A percentile compares a stretch with the other conserved stretches of the same genome.
These are phyloP conservation scores for Stagonosporopsis vannaccii DNA, from an alignment of 2,329 filamentous ascomycete genomes.

Conservation along the genomic window DNA sequence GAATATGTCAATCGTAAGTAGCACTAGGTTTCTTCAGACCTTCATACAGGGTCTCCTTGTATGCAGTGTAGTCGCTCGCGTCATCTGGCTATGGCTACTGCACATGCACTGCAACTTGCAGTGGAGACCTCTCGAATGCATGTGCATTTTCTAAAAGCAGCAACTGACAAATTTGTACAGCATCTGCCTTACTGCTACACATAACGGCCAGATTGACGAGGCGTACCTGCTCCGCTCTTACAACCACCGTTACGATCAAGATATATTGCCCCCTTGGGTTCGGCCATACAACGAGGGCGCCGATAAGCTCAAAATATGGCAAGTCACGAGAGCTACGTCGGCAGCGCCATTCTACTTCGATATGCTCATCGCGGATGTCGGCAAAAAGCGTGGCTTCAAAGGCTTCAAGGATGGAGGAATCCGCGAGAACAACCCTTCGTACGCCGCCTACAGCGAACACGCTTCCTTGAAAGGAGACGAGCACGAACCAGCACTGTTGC, in stretches of 20 bases:
- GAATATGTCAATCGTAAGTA: slow-evolving; percentile 50
- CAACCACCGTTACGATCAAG: slow-evolving; percentile 53
- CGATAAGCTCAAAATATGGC: slow-evolving; percentile 58
- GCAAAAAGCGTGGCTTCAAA: slow-evolving; percentile 42
- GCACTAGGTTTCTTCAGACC: too few relatives aligned
- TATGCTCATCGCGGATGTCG: slow-evolving; percentile 55
- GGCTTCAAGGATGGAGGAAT: slow-evolving; percentile 61
- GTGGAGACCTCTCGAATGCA: too few relatives aligned
- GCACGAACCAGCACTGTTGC: slow-evolving; percentile 53
- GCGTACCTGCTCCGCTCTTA: slow-evolving; percentile 59
- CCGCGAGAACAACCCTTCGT: slow-evolving; percentile 59
- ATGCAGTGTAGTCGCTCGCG: too few relatives aligned
- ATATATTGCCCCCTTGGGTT: slow-evolving; percentile 54
- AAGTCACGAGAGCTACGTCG: slow-evolving; percentile 61
- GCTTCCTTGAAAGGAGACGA: slow-evolving; percentile 55
- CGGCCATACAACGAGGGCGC: slow-evolving; percentile 58
- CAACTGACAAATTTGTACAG: slow-evolving; percentile 13
- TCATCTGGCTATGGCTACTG: too few relatives aligned
- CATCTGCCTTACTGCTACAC: slow-evolving; percentile 59
- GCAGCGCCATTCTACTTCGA: slow-evolving; percentile 63
- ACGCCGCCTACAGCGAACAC: slow-evolving; percentile 58
- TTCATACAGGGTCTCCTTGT: too few relatives aligned
- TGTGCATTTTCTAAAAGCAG: too few relatives aligned
- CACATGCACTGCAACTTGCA: too few relatives aligned
- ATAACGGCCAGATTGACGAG: slow-evolving; percentile 56